These are phyloP conservation scores for Colletotrichum shisoi DNA, from an alignment of 2,329 filamentous ascomycete species.

Conservation along the genomic window DNA sequence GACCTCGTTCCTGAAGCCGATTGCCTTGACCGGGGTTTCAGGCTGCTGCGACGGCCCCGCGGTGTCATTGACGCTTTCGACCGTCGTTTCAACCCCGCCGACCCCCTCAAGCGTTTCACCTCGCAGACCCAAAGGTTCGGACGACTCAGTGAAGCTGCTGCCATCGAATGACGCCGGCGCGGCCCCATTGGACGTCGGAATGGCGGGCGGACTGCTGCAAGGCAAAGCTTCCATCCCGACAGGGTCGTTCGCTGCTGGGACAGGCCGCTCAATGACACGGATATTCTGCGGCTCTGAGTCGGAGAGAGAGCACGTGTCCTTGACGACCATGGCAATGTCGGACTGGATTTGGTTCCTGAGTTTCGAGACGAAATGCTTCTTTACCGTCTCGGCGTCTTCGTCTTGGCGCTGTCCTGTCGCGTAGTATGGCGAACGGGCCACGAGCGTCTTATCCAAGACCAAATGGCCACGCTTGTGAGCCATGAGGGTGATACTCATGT, in stretches of 20 bases:
- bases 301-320: conserved; percentile 59
- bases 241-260: conserved; percentile 35
- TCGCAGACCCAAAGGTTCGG: conserved; percentile 31
- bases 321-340: conserved; percentile 60
- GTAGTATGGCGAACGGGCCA: conserved; percentile 45
- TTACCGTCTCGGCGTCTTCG: conserved; percentile 49
- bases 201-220: conserved; percentile 29
- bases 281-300: conserved; percentile 43
- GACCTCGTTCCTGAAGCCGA: conserved; percentile 10
- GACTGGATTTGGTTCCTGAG: conserved; percentile 57
- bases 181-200: conserved; percentile 23
- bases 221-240: conserved; percentile 35
- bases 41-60: conserved; percentile 27
- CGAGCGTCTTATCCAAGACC: conserved; percentile 59
- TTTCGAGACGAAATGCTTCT: conserved; percentile 50
- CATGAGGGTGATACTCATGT: conserved; percentile 57
- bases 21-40: conserved; percentile 37
- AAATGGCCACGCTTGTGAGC: conserved; percentile 63
- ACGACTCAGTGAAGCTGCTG: conserved; percentile 31
- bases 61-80: conserved; percentile 25
- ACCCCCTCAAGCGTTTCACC: conserved; percentile 37
- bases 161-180: conserved; percentile 29
- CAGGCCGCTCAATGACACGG: conserved; percentile 35
- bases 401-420: conserved; percentile 42
- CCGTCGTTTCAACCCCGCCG: conserved; percentile 27